Evolutionary conservation across 495 filamentous ascomycete species (phyloP), one percentile per base, ranked within the genome.

Genomic region (Clohesyomyces aquaticus): DNA sequence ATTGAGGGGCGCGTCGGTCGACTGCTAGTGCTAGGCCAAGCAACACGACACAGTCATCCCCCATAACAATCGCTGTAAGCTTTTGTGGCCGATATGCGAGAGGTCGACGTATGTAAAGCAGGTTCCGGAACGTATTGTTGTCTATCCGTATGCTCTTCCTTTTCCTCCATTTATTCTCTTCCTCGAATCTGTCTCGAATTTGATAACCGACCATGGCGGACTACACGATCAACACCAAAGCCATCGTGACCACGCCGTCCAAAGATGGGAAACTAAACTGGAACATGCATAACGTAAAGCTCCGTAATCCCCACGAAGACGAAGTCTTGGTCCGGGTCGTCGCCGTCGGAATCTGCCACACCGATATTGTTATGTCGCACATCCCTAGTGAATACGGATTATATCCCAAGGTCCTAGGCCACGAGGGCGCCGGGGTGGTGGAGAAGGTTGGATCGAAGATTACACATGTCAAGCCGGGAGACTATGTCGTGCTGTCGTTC

Each of bases 381-480:
- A 12, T 55, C 10, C 60, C 60, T 25, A n/a, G 23, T 19, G 60
- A 63, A n/a, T 28, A 18, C 22, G 52, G 51, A 3, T 8, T 22
- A 0, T 63, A 50, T 22, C 60, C 60, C 14, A 63, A 63, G 28
- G 60, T 63, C n/a, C 26, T 63, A 25, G 60, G 60, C 51, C 60
- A 63, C 42, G 60, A 63, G 22, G 59, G 59, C 6, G 52, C 35
- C n/a, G 60, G 60, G 1, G 18, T 55, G 1, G 52, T 63, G 9
- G 51, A 63, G 27, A 42, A 63, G 27, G 23, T 56, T 12, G 60
- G 60, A 10, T 23, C 51, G 3, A 35, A 55, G 14, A 47, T 63
- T 16, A 57, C 38, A 42, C 42, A 56, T 38, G 43, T 28, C 25
- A 38, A 55, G 46, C 19, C 28, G 18, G 60, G 60, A 1, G 60